phyloP scores from a whole-genome alignment of 2,329 filamentous ascomycete genomes.

The Graphilbum fragrans region DNA sequence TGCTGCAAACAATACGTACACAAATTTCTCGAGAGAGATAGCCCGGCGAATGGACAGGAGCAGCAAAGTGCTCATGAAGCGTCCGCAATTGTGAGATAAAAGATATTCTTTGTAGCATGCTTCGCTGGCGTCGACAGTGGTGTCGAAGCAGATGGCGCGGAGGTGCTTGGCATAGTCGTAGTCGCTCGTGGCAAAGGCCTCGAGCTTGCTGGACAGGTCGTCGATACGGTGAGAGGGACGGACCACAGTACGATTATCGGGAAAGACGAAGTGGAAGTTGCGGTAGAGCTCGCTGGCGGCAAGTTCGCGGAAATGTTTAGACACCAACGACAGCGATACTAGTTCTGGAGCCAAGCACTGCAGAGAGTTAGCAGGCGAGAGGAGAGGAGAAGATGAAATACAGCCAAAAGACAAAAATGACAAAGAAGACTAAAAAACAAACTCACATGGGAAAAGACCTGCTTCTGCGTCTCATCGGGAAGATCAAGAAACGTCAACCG shows the following conservation, averaged over 20 bases:
- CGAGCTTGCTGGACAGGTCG: conserved; percentile 42
- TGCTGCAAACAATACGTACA: conserved; percentile 27
- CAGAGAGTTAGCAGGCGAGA: background rate
- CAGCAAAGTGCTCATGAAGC: conserved; percentile 51
- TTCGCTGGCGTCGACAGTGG: conserved; percentile 40
- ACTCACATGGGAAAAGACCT: conserved; percentile 34
- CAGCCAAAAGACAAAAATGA: background rate
- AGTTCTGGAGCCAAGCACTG: conserved; percentile 35
- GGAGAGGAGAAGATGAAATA: background rate
- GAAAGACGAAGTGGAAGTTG: conserved; percentile 47
- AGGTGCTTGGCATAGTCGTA: conserved; percentile 51
- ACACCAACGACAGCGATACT: conserved; percentile 46
- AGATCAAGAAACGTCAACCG: conserved; percentile 26
- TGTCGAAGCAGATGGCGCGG: conserved; percentile 43
- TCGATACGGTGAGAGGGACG: conserved; percentile 41
- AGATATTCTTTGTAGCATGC: conserved; percentile 40
- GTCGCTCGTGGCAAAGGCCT: conserved; percentile 50
- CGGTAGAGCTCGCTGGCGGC: conserved; percentile 48
- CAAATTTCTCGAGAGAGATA: conserved; percentile 41
- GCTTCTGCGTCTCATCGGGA: conserved; percentile 34
- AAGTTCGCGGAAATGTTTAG: conserved; percentile 42
- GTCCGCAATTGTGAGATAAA: conserved; percentile 44
- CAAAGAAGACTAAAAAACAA: background rate
- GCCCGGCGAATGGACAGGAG: conserved; percentile 44
- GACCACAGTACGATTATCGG: conserved; percentile 43